phyloP scores from a whole-genome alignment of 2,329 filamentous ascomycete species.

The Talaromyces sp. region DNA sequence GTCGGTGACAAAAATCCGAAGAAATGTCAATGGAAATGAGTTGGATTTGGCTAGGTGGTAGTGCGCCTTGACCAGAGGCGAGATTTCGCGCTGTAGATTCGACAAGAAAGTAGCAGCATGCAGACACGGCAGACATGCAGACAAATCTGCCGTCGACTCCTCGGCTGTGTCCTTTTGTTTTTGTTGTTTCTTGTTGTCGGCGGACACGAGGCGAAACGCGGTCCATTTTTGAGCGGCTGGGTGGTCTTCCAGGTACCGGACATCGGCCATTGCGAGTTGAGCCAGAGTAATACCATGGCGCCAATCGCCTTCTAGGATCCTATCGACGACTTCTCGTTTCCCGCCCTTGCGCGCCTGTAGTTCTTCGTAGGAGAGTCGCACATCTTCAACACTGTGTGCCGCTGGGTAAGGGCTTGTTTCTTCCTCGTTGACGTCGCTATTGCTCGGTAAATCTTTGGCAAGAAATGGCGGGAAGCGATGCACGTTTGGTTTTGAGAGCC shows the following conservation, averaged over 20 bases:
- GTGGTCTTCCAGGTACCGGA: constrained; percentile 51
- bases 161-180: background rate
- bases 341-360: constrained; percentile 53
- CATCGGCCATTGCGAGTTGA: constrained; percentile 53
- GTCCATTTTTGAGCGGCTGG: constrained; percentile 50
- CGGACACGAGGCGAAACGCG: constrained; percentile 44
- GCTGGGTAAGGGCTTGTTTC: constrained; percentile 65
- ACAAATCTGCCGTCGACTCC: constrained; percentile 25
- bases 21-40: constrained; percentile 59
- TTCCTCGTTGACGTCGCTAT: constrained; percentile 48
- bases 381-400: constrained; percentile 58
- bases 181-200: constrained; percentile 17
- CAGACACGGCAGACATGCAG: constrained; percentile 59
- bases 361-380: constrained; percentile 61
- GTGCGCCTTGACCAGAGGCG: constrained; percentile 77
- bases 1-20: constrained; percentile 76
- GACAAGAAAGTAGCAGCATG: constrained; percentile 76
- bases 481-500: constrained; percentile 67
- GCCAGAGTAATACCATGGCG: constrained; percentile 51
- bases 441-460: constrained; percentile 38
- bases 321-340: constrained; percentile 52
- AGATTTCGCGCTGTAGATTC: constrained; percentile 67
- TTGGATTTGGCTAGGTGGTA: constrained; percentile 73
- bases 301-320: constrained; percentile 56
- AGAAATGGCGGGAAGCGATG: constrained; percentile 58